Conservation (phyloP, 169 alveolate species). For the Plasmodium billcollinsi region DNA sequence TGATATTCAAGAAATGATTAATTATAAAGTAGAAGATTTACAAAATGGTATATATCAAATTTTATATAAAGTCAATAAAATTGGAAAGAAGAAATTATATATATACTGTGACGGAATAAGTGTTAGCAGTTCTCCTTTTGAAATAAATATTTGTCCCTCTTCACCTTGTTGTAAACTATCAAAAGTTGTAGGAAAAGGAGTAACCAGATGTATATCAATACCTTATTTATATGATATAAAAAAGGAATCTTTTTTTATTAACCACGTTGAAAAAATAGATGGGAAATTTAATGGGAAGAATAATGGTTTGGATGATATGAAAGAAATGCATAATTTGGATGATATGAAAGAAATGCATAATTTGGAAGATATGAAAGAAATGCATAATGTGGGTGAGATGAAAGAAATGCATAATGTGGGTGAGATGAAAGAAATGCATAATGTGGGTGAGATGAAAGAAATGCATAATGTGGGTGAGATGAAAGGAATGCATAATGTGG, state of each 20-base stretch:
- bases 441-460: too few species aligned
- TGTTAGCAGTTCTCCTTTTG: conserved; percentile 71
- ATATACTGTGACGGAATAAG: conserved; percentile 72
- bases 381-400: too few species aligned
- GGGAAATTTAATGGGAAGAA: neutral
- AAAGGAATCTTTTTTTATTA: neutral
- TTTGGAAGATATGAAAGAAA: too few species aligned
- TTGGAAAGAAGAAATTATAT: conserved; percentile 37
- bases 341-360: too few species aligned
- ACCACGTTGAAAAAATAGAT: neutral
- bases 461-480: too few species aligned
- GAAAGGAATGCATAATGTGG: too few species aligned
- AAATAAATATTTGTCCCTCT: conserved; percentile 16
- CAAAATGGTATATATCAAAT: conserved; percentile 52
- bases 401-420: too few species aligned
- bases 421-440: too few species aligned
- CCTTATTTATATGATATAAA: conserved; percentile 28
- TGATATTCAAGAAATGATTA: conserved; percentile 39
- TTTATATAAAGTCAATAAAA: conserved; percentile 32
- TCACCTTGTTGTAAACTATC: conserved; percentile 34
- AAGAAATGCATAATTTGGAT: too few species aligned
- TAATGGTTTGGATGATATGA: too few species aligned
- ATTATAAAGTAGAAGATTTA: conserved; percentile 61
- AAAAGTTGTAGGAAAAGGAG: conserved; percentile 61
- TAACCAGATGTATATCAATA: conserved; percentile 64